phyloP scores from a whole-genome alignment of 768 basidiomycete genomes.

The Leccinum pellstonianum region DNA sequence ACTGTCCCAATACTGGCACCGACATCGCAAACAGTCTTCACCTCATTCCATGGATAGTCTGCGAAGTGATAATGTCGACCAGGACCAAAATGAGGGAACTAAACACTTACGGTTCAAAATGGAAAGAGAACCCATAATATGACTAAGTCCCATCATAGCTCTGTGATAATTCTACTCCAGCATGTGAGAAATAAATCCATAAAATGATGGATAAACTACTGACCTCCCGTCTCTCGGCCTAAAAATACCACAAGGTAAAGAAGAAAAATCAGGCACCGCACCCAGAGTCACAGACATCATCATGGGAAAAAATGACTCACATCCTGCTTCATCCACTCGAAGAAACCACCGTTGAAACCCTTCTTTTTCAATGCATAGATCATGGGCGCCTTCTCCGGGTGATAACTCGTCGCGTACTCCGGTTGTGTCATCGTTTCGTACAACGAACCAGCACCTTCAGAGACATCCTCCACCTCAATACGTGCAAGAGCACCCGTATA shows the following conservation, averaged over 20 bases:
- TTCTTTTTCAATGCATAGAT: constrained; percentile 19
- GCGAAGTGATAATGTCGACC: not conserved
- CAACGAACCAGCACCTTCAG: not conserved
- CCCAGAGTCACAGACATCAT: not conserved
- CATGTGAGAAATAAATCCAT: constrained; percentile 2
- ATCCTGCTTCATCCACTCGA: constrained; percentile 24
- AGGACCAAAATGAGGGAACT: not conserved
- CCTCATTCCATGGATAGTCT: constrained; percentile 29
- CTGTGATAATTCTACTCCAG: constrained; percentile 20
- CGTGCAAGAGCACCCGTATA: not conserved
- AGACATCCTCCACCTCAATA: not conserved
- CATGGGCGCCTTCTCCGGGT: constrained; percentile 16
- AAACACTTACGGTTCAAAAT: constrained; percentile 23
- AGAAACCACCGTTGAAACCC: constrained; percentile 18
- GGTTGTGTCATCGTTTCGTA: not conserved
- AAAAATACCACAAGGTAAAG: not conserved
- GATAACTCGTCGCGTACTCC: not conserved
- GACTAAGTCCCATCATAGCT: constrained; percentile 23
- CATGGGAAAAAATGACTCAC: constrained; percentile 11
- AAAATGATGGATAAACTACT: not conserved
- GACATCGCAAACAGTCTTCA: constrained; percentile 29
- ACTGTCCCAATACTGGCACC: constrained; percentile 31
- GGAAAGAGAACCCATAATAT: constrained; percentile 24
- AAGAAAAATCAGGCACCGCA: not conserved
- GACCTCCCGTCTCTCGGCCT: constrained; percentile 21